Percentiles rank a stretch among this genome's conserved stretches.
phyloP scores from a whole-genome alignment of 176 grass and related monocot genomes.

The Cenchrus americanus region DNA sequence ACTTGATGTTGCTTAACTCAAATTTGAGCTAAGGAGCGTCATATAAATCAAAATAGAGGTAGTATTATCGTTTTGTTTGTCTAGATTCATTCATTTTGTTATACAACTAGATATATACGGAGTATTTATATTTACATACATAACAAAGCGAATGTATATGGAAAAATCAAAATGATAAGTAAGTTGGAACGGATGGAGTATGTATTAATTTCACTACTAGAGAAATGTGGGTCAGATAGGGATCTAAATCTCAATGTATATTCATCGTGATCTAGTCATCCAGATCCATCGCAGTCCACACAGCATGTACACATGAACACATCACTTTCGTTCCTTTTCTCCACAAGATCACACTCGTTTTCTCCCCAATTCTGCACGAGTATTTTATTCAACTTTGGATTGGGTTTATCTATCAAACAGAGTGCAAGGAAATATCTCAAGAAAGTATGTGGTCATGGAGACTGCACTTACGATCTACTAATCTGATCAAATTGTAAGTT shows the following conservation, averaged over 20 bases:
- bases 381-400: not conserved
- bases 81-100: no score
- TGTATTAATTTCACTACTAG: not conserved
- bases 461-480: not conserved
- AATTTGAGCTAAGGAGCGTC: no score
- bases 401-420: not conserved
- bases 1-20: no score
- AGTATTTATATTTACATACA: no score
- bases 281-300: no score
- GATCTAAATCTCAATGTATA: not conserved
- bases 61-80: not conserved
- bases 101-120: no score
- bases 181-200: no score
- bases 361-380: not conserved
- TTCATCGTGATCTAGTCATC: no score
- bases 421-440: not conserved
- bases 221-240: not conserved
- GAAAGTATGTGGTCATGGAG: not conserved
- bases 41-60: no score
- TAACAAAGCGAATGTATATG: no score
- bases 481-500: not conserved
- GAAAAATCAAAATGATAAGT: no score
- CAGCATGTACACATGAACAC: not conserved
- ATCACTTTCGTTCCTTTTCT: not conserved
- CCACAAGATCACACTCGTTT: not conserved